Evolutionary conservation across 2,329 filamentous ascomycete genomes (phyloP).

Genomic region (Nothopassalora personata): DNA sequence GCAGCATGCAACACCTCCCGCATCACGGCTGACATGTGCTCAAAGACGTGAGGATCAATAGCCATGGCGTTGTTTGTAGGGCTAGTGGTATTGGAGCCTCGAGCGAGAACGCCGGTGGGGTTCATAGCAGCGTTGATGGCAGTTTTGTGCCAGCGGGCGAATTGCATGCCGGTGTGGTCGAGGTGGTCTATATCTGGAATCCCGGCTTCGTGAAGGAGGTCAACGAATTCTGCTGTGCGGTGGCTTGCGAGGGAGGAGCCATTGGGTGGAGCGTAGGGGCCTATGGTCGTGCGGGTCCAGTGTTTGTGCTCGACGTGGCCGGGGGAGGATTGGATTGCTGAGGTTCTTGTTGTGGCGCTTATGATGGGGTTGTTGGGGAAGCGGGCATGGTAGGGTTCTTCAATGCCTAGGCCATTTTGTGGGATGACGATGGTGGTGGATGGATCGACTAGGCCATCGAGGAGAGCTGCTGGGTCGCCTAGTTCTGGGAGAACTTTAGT

Average conservation of each 20-base stretch:
- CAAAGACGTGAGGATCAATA: slow-evolving; percentile 55
- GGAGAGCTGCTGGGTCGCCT: slow-evolving; percentile 56
- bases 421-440: slow-evolving; percentile 59
- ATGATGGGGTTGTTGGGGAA: slow-evolving; percentile 59
- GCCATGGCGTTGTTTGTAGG: slow-evolving; percentile 55
- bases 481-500: slow-evolving; percentile 66
- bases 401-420: slow-evolving; percentile 67
- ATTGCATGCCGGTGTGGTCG: slow-evolving; percentile 61
- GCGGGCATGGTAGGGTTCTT: slow-evolving; percentile 58
- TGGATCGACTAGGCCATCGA: slow-evolving; percentile 55
- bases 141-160: slow-evolving; percentile 70
- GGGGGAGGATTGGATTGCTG: slow-evolving; percentile 59
- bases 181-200: slow-evolving; percentile 62
- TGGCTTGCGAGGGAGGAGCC: slow-evolving; percentile 23
- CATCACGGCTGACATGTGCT: slow-evolving; percentile 62
- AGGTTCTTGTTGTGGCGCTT: slow-evolving; percentile 64
- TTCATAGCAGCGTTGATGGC: slow-evolving; percentile 74
- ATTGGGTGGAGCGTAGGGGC: slow-evolving; percentile 53
- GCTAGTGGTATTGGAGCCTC: slow-evolving; percentile 50
- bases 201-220: slow-evolving; percentile 55
- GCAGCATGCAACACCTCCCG: slow-evolving; percentile 62
- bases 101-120: slow-evolving; percentile 62
- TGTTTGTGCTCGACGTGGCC: slow-evolving; percentile 64
- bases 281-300: slow-evolving; percentile 67
- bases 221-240: slow-evolving; percentile 47